These are phyloP conservation scores for Lachnellula cervina DNA, from an alignment of 2,329 filamentous ascomycete genomes.

Conservation along the genomic window DNA sequence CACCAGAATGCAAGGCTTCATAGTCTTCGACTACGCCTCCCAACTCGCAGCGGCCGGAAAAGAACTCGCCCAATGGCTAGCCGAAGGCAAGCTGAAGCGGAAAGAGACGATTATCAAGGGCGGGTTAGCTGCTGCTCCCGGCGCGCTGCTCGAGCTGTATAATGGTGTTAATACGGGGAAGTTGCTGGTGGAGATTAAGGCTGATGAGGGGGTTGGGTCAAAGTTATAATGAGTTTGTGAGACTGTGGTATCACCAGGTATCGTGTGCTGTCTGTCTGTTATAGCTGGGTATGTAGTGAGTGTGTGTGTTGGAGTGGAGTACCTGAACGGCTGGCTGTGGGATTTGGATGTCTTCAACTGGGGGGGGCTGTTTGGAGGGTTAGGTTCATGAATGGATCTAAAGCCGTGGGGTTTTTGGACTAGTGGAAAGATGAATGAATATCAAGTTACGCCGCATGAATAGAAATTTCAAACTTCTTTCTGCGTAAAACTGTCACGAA, in stretches of 20 bases:
- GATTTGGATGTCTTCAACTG: no score
- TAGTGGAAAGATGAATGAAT: no score
- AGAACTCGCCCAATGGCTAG: conserved; percentile 63
- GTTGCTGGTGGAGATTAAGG: conserved; percentile 5
- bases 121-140: conserved; percentile 59
- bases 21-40: conserved; percentile 62
- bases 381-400: no score
- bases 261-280: not conserved
- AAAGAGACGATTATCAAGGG: conserved; percentile 67
- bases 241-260: not conserved
- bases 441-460: no score
- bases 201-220: not conserved
- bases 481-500: no score
- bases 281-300: no score
- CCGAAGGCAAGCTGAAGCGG: conserved; percentile 65
- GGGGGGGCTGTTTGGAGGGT: no score
- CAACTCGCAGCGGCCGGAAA: conserved; percentile 54
- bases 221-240: no score
- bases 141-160: conserved; percentile 60
- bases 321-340: no score
- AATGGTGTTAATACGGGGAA: conserved; percentile 64
- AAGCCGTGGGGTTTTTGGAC: no score
- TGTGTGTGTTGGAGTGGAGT: no score
- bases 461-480: no score
- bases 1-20: conserved; percentile 63